phyloP scores from a whole-genome alignment of 1,284 basidiomycete genomes.

The Rhodotorula sp. region DNA sequence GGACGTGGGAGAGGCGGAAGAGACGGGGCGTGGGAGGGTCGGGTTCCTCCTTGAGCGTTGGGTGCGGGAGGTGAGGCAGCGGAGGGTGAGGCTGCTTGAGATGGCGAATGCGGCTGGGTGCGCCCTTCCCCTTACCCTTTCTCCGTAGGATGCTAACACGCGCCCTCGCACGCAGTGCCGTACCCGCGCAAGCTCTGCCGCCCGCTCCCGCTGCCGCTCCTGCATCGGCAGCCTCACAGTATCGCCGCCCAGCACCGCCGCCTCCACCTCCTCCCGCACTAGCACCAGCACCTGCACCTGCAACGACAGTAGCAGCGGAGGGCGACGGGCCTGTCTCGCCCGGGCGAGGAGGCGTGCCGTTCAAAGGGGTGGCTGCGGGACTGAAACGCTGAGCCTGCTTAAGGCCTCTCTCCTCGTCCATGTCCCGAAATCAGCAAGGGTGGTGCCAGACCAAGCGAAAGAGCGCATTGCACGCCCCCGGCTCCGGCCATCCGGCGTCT shows the following conservation, averaged over 20 bases:
- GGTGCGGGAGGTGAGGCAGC: conserved; percentile 57
- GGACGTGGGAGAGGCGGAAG: conserved; percentile 50
- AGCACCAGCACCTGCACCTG: background rate
- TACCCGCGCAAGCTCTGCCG: too few species aligned
- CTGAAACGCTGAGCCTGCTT: conserved; percentile 3
- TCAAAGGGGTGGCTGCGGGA: background rate
- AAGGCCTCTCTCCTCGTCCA: too few species aligned
- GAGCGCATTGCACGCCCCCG: background rate
- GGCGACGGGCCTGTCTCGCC: background rate
- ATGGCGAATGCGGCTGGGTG: background rate
- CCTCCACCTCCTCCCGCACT: background rate
- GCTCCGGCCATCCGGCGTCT: background rate
- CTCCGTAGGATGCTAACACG: background rate
- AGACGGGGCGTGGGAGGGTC: conserved; percentile 68
- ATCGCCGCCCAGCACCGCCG: background rate
- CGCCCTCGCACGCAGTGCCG: background rate
- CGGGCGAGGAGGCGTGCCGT: too few species aligned
- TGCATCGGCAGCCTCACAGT: background rate
- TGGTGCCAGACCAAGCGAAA: background rate
- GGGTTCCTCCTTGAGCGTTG: conserved; percentile 74
- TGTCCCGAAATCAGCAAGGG: too few species aligned
- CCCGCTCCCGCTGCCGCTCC: background rate
- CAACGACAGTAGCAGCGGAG: background rate
- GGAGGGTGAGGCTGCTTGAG: conserved; percentile 13
- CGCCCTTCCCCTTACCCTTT: background rate